Conservation (phyloP, 768 basidiomycete species). For the Hygrophorus pudorinus region DNA sequence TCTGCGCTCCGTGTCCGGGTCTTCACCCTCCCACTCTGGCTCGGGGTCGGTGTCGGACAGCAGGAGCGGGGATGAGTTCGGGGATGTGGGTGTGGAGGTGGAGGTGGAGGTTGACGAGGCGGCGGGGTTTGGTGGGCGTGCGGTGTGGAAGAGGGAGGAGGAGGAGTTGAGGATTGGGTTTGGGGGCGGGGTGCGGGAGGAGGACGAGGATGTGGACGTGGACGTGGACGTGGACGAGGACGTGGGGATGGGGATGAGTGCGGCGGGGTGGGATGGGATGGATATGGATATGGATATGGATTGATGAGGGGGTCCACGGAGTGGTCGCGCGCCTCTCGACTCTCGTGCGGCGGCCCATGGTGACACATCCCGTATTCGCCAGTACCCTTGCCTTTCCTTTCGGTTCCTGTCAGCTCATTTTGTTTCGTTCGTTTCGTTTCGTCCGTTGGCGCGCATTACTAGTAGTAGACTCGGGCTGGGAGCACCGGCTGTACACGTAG, state of each 20-base stretch:
- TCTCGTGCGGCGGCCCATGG: too few relatives aligned
- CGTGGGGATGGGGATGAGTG: slow-evolving; percentile 27
- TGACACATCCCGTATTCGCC: too few relatives aligned
- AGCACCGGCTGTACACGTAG: too few relatives aligned
- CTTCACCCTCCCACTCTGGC: slow-evolving; percentile 22
- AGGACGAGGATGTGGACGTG: slow-evolving; percentile 24
- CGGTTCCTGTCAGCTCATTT: too few relatives aligned
- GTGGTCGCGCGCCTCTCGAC: too few relatives aligned
- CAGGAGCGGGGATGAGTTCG: slow-evolving; percentile 21
- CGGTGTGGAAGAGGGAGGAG: slow-evolving; percentile 30
- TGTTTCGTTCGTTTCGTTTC: too few relatives aligned
- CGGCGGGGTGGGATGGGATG: slow-evolving; percentile 44
- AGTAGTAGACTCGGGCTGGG: too few relatives aligned
- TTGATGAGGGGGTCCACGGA: too few relatives aligned
- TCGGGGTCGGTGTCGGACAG: slow-evolving; percentile 20
- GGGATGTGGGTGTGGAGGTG: slow-evolving; percentile 27
- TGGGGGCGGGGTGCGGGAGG: slow-evolving; percentile 37
- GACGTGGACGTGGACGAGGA: slow-evolving; percentile 9
- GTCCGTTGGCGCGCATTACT: too few relatives aligned
- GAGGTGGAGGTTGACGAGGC: slow-evolving; percentile 20
- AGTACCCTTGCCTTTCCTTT: too few relatives aligned
- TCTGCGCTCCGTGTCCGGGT: slow-evolving; percentile 31
- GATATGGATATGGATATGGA: slow-evolving; percentile 74
- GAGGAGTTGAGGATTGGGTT: slow-evolving; percentile 30
- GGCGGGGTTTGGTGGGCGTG: slow-evolving; percentile 15